Conservation (phyloP, 805 yeast genomes). For the Candida ficus region DNA sequence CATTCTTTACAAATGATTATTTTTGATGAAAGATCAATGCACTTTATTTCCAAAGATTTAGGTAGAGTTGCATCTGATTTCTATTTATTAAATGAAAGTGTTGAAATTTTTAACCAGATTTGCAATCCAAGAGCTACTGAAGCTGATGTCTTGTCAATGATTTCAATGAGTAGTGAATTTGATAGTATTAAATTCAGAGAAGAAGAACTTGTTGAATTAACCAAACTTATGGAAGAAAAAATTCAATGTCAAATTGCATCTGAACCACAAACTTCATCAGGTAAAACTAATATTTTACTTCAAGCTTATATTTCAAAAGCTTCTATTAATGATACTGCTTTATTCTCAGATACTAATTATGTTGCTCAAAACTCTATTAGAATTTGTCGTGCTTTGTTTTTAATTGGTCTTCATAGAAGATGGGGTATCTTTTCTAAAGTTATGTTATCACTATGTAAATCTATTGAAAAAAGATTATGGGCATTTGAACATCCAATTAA, state of each 20-base stretch:
- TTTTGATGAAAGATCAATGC: constrained; percentile 77
- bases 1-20: constrained; percentile 90
- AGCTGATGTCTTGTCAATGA: constrained; percentile 84
- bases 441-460: constrained; percentile 76
- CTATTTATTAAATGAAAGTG: constrained; percentile 75
- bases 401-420: constrained; percentile 79
- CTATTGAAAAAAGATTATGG: constrained; percentile 85
- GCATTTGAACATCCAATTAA: constrained; percentile 83
- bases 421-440: constrained; percentile 84
- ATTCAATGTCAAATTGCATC: constrained; percentile 83
- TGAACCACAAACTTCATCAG: constrained; percentile 66
- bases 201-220: constrained; percentile 78
- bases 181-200: constrained; percentile 84
- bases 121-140: constrained; percentile 83
- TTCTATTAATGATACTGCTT: constrained; percentile 67
- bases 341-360: constrained; percentile 82
- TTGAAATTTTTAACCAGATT: constrained; percentile 85
- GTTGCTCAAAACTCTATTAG: constrained; percentile 95
- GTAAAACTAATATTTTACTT: constrained; percentile 80
- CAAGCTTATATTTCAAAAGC: constrained; percentile 86
- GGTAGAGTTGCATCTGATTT: constrained; percentile 96
- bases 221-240: constrained; percentile 49
- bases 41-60: constrained; percentile 78
- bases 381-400: constrained; percentile 84
- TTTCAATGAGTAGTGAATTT: constrained; percentile 90